phyloP scores from a whole-genome alignment of 2,329 filamentous ascomycete species.

The Penicillium sp. region DNA sequence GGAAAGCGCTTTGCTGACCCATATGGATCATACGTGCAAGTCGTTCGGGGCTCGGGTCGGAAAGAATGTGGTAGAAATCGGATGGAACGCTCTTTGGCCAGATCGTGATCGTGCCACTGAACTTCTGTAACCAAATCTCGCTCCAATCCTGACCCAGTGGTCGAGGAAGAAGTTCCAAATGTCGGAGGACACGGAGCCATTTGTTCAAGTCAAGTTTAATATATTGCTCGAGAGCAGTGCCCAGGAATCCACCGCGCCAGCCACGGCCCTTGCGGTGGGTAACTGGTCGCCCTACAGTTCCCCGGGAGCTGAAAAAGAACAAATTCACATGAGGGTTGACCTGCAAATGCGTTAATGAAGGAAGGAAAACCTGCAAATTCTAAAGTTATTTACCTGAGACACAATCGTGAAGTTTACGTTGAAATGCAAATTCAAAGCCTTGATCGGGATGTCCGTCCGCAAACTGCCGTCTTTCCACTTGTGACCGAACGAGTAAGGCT shows the following conservation, averaged over 20 bases:
- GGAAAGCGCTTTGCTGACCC: constrained; percentile 84
- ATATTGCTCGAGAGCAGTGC: constrained; percentile 88
- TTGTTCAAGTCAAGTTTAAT: constrained; percentile 96
- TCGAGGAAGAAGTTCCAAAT: constrained; percentile 85
- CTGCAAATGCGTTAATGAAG: constrained; percentile 47
- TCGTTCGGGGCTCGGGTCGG: constrained; percentile 72
- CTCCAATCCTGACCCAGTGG: constrained; percentile 95
- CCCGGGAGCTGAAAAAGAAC: constrained; percentile 96
- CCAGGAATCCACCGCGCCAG: constrained; percentile 93
- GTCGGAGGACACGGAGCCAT: constrained; percentile 92
- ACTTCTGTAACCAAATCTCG: constrained; percentile 92
- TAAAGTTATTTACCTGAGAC: constrained; percentile 47
- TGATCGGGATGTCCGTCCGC: constrained; percentile 91
- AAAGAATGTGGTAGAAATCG: constrained; percentile 83
- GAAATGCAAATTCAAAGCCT: constrained; percentile 91
- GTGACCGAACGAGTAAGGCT: constrained; percentile 93
- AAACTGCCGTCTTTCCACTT: constrained; percentile 99
- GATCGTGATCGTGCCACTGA: constrained; percentile 91
- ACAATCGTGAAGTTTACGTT: constrained; percentile 98
- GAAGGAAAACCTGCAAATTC: constrained; percentile 25
- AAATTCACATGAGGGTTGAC: constrained; percentile 98
- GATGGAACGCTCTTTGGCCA: constrained; percentile 79
- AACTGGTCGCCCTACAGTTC: constrained; percentile 86
- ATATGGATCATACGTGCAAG: constrained; percentile 86
- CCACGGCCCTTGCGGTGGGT: constrained; percentile 90